A percentile compares a stretch with the other conserved stretches of the same genome.
phyloP scores from a whole-genome alignment of 208 protist species.

The Leishmania martiniquensis region DNA sequence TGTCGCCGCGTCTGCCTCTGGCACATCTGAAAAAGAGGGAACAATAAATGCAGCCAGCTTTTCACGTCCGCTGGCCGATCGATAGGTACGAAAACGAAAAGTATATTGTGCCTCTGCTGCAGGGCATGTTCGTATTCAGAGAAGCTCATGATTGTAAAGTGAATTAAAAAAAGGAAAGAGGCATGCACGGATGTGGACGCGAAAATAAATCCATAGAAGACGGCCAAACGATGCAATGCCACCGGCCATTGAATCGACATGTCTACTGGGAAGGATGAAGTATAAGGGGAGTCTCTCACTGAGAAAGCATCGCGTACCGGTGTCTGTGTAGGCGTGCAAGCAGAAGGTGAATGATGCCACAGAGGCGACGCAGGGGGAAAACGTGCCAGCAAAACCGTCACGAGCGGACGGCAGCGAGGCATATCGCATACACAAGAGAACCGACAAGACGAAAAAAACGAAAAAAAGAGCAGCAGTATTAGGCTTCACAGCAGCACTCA shows the following conservation, averaged over 20 bases:
- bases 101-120: too few species aligned
- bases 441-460: background rate
- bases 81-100: too few species aligned
- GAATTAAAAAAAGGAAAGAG: too few species aligned
- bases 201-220: background rate
- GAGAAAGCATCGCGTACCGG: background rate
- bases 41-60: background rate
- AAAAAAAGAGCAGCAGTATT: background rate
- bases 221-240: background rate
- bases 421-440: background rate
- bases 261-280: background rate
- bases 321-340: background rate
- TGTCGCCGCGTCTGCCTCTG: background rate
- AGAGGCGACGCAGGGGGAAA: background rate
- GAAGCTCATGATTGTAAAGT: too few species aligned
- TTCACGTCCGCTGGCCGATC: background rate
- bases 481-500: background rate
- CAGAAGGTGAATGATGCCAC: background rate
- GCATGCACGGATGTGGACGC: background rate
- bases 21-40: background rate
- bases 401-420: background rate
- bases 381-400: background rate
- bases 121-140: too few species aligned
- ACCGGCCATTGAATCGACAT: background rate
- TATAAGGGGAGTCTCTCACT: background rate